Evolutionary conservation across 495 filamentous ascomycete species (phyloP), one percentile per base, ranked within the genome.

Genomic region (Xylaria castorea): DNA sequence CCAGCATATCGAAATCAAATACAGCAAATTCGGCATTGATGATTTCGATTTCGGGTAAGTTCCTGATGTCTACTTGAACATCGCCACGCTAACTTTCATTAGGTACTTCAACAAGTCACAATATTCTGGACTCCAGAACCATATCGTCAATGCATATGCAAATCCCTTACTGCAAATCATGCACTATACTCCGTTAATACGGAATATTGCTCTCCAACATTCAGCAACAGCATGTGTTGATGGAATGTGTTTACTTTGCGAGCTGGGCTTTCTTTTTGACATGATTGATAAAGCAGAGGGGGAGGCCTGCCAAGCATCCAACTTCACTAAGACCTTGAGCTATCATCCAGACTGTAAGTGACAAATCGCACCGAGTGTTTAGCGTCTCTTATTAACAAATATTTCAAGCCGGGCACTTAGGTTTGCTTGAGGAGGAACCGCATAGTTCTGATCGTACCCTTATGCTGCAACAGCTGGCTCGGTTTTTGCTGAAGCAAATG

Each of bases 211-310:
- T 3, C 86, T 99, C n/a, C 89, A 92, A 62, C 96, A 99, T 80
- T 90, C 94, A 12, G 93, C 96, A 7, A 92, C 91, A 18, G 87
- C 89, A 55, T 99, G 96, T 80, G 84, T 92, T 16, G 87, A 87
- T 46, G 94, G 97, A 51, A 83, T 87, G 51, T 99, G 96, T 83
- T 83, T 99, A 46, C 83, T 98, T 3, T 99, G 96, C 82, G 97
- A 99, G 81, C 82, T 98, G 79, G 96, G 95, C 22, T 99, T 95
- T 79, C 84, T 99, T 25, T 95, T 98, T 75, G 96, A 99, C 77
- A 99, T 99, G 96, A 85, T 99, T 42, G 93, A 98, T 75, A 98
- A 97, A 77, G 95, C 95, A 8, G 90, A 91, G 75, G 96, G 95
- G 2, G 90, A 93, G 68, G 96, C 94, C 72, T 98, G 97, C 75